Conservation (phyloP, 495 filamentous ascomycete genomes). For the Gamarada debralockiae region DNA sequence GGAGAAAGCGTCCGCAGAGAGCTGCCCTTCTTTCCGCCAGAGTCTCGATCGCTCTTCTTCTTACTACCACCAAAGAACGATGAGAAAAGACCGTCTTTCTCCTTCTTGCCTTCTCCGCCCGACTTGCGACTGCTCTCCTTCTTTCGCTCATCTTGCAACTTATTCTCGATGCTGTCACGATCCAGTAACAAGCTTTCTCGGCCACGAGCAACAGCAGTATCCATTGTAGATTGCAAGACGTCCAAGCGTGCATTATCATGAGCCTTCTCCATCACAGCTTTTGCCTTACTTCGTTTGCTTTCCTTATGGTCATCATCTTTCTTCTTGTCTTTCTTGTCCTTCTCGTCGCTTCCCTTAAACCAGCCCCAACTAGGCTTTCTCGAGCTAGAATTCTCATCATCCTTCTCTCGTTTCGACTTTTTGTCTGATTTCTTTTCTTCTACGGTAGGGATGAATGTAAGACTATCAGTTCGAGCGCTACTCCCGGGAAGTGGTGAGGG, state of each 20-base stretch:
- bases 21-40: slow-evolving; percentile 65
- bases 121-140: slow-evolving; percentile 75
- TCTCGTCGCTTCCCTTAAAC: slow-evolving; percentile 47
- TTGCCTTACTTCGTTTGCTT: slow-evolving; percentile 53
- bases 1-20: slow-evolving; percentile 74
- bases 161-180: slow-evolving; percentile 65
- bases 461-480: slow-evolving; percentile 65
- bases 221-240: slow-evolving; percentile 76
- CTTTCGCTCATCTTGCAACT: slow-evolving; percentile 76
- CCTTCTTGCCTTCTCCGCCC: slow-evolving; percentile 75
- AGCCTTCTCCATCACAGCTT: slow-evolving; percentile 48
- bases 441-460: slow-evolving; percentile 82
- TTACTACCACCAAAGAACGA: slow-evolving; percentile 88
- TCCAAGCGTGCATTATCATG: slow-evolving; percentile 78
- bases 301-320: slow-evolving; percentile 53
- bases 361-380: slow-evolving; percentile 81
- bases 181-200: slow-evolving; percentile 81
- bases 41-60: slow-evolving; percentile 66
- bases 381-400: slow-evolving; percentile 34
- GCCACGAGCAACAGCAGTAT: slow-evolving; percentile 52
- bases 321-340: slow-evolving; percentile 61
- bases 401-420: slow-evolving; percentile 60
- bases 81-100: slow-evolving; percentile 81
- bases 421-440: slow-evolving; percentile 68
- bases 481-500: slow-evolving; percentile 70